Percentiles rank a stretch among this genome's conserved stretches.
Evolutionary conservation across 2,329 filamentous ascomycete genomes (phyloP).

Genomic region (Fusarium heterosporum): DNA sequence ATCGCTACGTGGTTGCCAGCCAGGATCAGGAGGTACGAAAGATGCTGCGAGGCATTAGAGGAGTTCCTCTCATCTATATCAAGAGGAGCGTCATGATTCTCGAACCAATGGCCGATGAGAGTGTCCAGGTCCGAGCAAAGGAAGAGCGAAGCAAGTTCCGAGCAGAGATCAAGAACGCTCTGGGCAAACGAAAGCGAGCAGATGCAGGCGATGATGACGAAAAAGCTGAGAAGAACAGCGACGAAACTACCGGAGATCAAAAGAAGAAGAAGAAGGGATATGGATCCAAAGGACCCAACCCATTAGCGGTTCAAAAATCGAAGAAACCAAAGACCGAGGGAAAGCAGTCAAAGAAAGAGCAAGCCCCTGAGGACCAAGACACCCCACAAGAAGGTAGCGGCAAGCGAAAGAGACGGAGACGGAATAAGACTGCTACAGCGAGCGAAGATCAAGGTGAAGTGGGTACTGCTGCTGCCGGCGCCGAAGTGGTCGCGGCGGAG

Average conservation of each 20-base stretch:
- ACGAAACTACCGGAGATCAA: conserved; percentile 15
- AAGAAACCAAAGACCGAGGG: conserved; percentile 62
- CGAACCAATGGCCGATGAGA: conserved; percentile 78
- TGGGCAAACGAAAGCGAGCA: conserved; percentile 65
- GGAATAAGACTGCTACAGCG: conserved; percentile 44
- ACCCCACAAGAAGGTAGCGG: conserved; percentile 41
- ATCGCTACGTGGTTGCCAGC: conserved; percentile 81
- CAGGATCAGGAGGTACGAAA: conserved; percentile 75
- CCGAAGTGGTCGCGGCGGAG: conserved; percentile 32
- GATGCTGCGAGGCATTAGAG: conserved; percentile 73
- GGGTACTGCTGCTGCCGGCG: conserved; percentile 4
- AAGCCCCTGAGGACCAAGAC: conserved; percentile 47
- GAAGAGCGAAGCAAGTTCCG: conserved; percentile 82
- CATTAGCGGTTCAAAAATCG: conserved; percentile 75
- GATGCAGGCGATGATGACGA: conserved; percentile 54
- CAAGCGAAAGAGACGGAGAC: conserved; percentile 51
- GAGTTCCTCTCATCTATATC: conserved; percentile 83
- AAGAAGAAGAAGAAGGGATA: conserved; percentile 66
- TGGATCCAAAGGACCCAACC: conserved; percentile 77
- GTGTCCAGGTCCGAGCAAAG: conserved; percentile 70
- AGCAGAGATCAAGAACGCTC: conserved; percentile 69
- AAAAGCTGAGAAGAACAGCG: conserved; percentile 33
- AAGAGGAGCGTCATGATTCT: conserved; percentile 78
- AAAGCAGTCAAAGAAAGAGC: conserved; percentile 50
- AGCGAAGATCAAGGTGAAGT: conserved; percentile 28